phyloP scores from a whole-genome alignment of 2,329 filamentous ascomycete species.

The Colletotrichum horii region DNA sequence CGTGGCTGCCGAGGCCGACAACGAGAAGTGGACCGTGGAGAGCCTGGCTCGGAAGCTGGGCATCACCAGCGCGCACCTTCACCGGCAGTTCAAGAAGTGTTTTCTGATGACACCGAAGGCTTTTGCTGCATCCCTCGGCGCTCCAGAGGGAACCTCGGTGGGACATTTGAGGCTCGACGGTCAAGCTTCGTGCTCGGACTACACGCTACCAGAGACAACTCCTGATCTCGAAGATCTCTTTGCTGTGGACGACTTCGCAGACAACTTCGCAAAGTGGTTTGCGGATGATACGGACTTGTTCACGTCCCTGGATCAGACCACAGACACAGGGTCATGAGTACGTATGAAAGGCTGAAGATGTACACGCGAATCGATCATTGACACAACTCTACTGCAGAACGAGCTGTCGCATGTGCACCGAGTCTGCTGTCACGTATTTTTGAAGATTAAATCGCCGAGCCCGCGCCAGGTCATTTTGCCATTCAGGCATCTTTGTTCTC shows the following conservation, averaged over 20 bases:
- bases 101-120: background rate
- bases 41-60: background rate
- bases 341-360: background rate
- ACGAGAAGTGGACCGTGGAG: background rate
- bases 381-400: background rate
- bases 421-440: background rate
- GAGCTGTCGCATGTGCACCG: background rate
- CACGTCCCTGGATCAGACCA: background rate
- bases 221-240: background rate
- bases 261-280: background rate
- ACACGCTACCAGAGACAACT: background rate
- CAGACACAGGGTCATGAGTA: background rate
- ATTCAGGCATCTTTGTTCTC: background rate
- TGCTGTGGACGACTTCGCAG: background rate
- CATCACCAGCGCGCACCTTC: background rate
- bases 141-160: background rate
- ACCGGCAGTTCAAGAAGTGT: background rate
- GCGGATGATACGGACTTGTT: background rate
- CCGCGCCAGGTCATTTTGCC: background rate
- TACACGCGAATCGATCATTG: background rate
- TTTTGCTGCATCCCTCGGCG: background rate
- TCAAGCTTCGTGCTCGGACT: background rate
- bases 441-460: too few species aligned
- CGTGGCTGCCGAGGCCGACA: background rate
- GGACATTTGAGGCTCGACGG: fast-evolving